Evolutionary conservation across 768 basidiomycete species (phyloP), one percentile per base, ranked within the genome.

Genomic region (Auricularia cornea): DNA sequence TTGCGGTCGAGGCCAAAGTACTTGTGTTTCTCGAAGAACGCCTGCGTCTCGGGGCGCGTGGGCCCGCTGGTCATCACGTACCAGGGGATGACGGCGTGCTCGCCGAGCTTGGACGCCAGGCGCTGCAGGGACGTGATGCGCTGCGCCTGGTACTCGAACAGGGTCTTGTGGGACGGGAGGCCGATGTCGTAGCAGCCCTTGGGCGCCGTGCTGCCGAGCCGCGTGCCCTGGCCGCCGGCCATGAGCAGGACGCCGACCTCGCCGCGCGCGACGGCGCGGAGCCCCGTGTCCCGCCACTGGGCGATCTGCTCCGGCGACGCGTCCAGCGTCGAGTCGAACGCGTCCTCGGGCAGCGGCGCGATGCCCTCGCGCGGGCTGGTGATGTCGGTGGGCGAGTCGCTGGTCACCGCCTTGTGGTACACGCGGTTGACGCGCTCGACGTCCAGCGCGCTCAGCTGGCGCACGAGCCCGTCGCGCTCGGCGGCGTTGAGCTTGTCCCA

Each of bases 51-150:
- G 44, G 76, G 79, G 67, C 94, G 85, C 38, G 97, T 99, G 41
- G 96, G 97, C 28, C 95, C 95, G 71, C 92, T 94, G 63, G 96
- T 98, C 97, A 99, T 99, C 70, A 99, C 86, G 77, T 98, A 98
- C 97, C 97, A 98, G 40, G 92, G 92, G 63, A 98, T 85, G 60
- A 84, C 74, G 20, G 76, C 72, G 18, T 82, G 75, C 69, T 85
- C 85, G 41, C 75, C 54, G 65, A 83, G 77, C 40, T 80, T 72
- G 72, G 84, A 87, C 0, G 93, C 94, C 60, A 96, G 73, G 33
- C 77, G 77, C 75, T 96, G 91, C 62, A 99, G 77, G 63, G 90
- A 85, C 64, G 82, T 81, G 72, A 99, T 97, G 62, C 97, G 85
- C 77, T 96, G 94, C n/a, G 95, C 97, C 75, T 99, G 97, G 68